These are phyloP conservation scores for Trichoderma breve DNA, from an alignment of 2,329 filamentous ascomycete genomes.

Conservation along the genomic window DNA sequence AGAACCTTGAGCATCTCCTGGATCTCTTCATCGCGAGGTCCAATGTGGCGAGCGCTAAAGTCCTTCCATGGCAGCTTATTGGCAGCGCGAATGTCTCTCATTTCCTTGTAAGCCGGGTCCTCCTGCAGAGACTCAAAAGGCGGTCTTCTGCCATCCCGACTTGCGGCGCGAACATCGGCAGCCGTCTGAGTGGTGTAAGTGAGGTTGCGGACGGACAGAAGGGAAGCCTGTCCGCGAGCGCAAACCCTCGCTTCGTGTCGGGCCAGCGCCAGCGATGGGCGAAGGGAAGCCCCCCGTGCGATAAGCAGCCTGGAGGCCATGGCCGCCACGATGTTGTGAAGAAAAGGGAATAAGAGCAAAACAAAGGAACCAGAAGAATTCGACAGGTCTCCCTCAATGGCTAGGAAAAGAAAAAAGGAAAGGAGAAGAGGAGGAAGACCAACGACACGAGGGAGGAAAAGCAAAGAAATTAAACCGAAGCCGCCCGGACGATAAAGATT, in stretches of 20 bases:
- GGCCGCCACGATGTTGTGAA: neutral
- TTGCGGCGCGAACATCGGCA: constrained; percentile 12
- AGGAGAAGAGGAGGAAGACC: neutral
- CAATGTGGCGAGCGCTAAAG: constrained; percentile 84
- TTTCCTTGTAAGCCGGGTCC: constrained; percentile 27
- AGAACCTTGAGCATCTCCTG: constrained; percentile 77
- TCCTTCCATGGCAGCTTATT: constrained; percentile 28
- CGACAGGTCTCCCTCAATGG: neutral
- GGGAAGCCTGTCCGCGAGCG: constrained; percentile 6
- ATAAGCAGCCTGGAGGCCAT: constrained; percentile 32
- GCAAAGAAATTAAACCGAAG: constrained; percentile 8
- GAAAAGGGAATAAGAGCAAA: neutral
- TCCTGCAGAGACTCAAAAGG: constrained; percentile 22
- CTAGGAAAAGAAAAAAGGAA: neutral
- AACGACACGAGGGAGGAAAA: neutral
- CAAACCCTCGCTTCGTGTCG: constrained; percentile 17
- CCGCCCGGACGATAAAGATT: constrained; percentile 11
- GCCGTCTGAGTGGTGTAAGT: constrained; percentile 22
- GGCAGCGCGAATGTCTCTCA: constrained; percentile 24
- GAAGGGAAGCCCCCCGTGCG: constrained; percentile 26
- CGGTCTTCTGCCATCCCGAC: constrained; percentile 15
- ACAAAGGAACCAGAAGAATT: neutral
- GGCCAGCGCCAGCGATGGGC: constrained; percentile 22
- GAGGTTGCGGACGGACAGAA: constrained; percentile 20
- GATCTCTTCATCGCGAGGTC: constrained; percentile 68